A percentile compares a stretch with the other conserved stretches of the same genome.
phyloP scores from a whole-genome alignment of 208 protist species.

The Wallacemonas collosoma region DNA sequence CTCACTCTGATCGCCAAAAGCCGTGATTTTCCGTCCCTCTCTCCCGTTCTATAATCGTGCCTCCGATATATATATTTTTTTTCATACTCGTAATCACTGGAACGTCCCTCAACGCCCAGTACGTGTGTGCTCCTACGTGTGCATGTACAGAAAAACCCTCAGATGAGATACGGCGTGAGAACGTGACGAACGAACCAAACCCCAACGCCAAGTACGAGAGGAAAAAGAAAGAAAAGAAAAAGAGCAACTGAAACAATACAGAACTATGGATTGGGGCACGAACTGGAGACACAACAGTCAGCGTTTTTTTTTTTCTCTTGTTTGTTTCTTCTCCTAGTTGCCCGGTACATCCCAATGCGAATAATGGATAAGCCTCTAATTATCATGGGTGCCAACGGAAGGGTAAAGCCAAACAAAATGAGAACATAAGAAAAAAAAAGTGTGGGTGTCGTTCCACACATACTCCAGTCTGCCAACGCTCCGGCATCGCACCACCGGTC shows the following conservation, averaged over 20 bases:
- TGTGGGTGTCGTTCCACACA: no score
- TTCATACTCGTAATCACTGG: background rate
- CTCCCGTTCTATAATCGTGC: background rate
- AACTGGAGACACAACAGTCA: background rate
- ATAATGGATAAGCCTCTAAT: no score
- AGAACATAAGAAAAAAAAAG: conserved; percentile 13
- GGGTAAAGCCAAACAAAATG: background rate
- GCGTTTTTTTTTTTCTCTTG: background rate
- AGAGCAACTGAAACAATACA: conserved; percentile 3
- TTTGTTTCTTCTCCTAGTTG: no score
- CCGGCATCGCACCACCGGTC: no score
- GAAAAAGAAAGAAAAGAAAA: background rate
- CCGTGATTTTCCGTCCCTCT: background rate
- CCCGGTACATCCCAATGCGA: no score
- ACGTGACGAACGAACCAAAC: background rate
- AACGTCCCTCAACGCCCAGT: conserved; percentile 13
- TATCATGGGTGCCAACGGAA: no score
- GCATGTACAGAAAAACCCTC: background rate
- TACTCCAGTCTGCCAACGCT: no score
- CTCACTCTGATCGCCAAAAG: background rate
- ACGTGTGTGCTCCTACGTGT: background rate
- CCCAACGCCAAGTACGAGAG: background rate
- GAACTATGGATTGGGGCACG: background rate
- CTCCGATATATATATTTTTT: no score
- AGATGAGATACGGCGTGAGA: conserved; percentile 6